Percentiles rank a stretch among this genome's conserved stretches.
Conservation (phyloP, 495 filamentous ascomycete genomes). For the Xylaria longipes region DNA sequence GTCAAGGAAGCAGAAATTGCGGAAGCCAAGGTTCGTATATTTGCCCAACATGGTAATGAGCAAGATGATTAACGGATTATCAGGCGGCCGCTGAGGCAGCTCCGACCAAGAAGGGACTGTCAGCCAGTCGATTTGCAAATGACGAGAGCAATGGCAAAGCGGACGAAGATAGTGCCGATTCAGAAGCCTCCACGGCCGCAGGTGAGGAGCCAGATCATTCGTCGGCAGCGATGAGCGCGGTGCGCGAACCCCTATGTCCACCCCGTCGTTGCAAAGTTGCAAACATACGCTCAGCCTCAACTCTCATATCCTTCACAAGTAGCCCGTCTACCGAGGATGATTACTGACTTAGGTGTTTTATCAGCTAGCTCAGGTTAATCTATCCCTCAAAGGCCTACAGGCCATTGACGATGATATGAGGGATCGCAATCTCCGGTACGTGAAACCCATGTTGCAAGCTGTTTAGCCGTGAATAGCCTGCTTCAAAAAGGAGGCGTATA, state of each 20-base stretch:
- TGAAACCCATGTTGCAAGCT: conserved; percentile 11
- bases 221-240: conserved; percentile 63
- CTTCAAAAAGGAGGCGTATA: neutral
- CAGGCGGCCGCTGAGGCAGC: conserved; percentile 39
- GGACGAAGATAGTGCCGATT: conserved; percentile 32
- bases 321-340: neutral
- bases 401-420: conserved; percentile 56
- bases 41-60: neutral
- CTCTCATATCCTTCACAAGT: conserved; percentile 9
- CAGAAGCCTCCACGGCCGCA: conserved; percentile 49
- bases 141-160: conserved; percentile 33
- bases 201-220: conserved; percentile 61
- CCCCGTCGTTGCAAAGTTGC: conserved; percentile 44
- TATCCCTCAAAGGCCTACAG: conserved; percentile 51
- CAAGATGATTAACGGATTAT: conserved; percentile 23
- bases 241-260: conserved; percentile 50
- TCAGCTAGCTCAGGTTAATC: conserved; percentile 58
- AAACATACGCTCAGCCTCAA: conserved; percentile 26
- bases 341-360: conserved; percentile 33
- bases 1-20: conserved; percentile 61
- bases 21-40: conserved; percentile 54
- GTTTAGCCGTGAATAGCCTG: neutral
- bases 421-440: conserved; percentile 49
- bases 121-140: conserved; percentile 53
- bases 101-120: conserved; percentile 46